phyloP scores from a whole-genome alignment of 2,329 filamentous ascomycete genomes.

The Cladorrhinum sp. region DNA sequence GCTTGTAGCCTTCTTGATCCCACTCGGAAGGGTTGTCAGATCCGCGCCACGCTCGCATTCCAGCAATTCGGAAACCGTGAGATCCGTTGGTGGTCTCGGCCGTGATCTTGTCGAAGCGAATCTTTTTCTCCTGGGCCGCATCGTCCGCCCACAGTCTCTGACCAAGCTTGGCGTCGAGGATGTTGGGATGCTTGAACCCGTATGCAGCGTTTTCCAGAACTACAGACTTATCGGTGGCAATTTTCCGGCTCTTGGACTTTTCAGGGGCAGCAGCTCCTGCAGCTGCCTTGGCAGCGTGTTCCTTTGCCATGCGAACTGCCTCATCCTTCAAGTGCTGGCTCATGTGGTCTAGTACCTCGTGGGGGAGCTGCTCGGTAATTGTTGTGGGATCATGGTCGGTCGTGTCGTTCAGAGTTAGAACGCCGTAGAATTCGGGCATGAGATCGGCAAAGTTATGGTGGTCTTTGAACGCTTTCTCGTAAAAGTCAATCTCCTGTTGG shows the following conservation, averaged over 20 bases:
- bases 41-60: constrained; percentile 62
- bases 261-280: constrained; percentile 2
- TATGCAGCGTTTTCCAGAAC: constrained; percentile 81
- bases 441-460: constrained; percentile 74
- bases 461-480: constrained; percentile 64
- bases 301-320: constrained; percentile 28
- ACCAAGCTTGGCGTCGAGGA: constrained; percentile 91
- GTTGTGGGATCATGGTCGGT: constrained; percentile 38
- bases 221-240: constrained; percentile 75
- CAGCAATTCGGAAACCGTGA: constrained; percentile 61
- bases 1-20: constrained; percentile 53
- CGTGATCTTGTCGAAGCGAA: constrained; percentile 58
- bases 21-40: constrained; percentile 49
- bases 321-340: constrained; percentile 41
- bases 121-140: constrained; percentile 56
- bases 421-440: constrained; percentile 84
- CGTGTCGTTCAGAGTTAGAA: constrained; percentile 63
- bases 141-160: constrained; percentile 80
- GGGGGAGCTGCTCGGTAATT: constrained; percentile 49
- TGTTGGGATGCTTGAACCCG: constrained; percentile 81
- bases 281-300: constrained; percentile 18
- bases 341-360: constrained; percentile 42
- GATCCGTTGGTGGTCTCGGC: constrained; percentile 57
- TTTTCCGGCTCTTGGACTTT: constrained; percentile 47
- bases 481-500: constrained; percentile 80